Base-by-base conservation (phyloP, 169 alveolate species). In the Plasmodium falciparum region DNA sequence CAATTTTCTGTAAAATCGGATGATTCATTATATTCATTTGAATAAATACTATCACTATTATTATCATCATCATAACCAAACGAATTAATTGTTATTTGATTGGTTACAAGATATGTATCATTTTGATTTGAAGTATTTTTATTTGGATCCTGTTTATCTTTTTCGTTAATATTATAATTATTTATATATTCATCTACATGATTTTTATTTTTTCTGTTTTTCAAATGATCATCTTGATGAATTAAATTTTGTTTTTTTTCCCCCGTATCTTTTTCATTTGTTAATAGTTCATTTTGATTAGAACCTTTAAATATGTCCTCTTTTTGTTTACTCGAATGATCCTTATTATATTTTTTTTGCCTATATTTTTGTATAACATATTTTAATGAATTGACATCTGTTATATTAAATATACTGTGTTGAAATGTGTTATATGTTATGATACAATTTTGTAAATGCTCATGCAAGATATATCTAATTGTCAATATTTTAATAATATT, bases 401-500 rank as follows among this genome's bases (percentile, higher is more conserved):
- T 15, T 52, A 63, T 63, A 26, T 52, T 52, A 61, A 83, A 83
- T 17, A 83, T 29, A 13, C 29, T 26, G 0, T 33, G 45, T 12
- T 49, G 29, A 20, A 15, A n/a, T 15, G 20, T 29, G 17, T 6
- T 3, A 54, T 54, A 83, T 62, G 50, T 69, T 13, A 83, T 83
- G 3, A 83, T 29, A 50, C 91, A 69, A 20, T 58, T 83, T 20
- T 47, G 74, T 29, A 83, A 39, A 12, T 69, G 11, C 33, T 83
- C 74, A 67, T 83, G 91, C 15, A 83, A 24, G 15, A 83, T 63
- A 45, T 17, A 70, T n/a, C 91, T 70, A 11, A 50, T 43, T 24
- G 85, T 73, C 13, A 63, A 72, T 29, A 83, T 69, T 69, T 83
- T 83, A 1, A 62, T 61, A 2, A 83, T 11, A 24, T 83, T 83